Percentiles rank a stretch among this genome's conserved stretches.
phyloP scores from a whole-genome alignment of 2,329 filamentous ascomycete genomes.

The Pestalotiopsis fici region DNA sequence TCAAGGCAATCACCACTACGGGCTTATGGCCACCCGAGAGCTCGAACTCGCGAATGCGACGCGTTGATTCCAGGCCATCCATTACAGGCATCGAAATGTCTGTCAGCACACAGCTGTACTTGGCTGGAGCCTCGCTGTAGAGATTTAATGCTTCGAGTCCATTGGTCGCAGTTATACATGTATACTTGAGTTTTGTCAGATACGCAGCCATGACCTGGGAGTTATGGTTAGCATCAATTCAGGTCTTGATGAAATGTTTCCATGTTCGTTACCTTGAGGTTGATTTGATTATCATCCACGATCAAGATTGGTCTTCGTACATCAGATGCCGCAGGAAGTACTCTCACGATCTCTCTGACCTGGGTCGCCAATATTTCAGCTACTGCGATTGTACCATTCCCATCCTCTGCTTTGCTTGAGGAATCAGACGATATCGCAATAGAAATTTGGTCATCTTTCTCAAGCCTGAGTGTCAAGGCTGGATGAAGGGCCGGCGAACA shows the following conservation, averaged over 20 bases:
- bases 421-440: background rate
- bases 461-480: background rate
- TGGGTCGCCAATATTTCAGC: background rate
- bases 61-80: conserved; percentile 41
- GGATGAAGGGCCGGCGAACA: background rate
- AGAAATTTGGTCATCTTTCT: background rate
- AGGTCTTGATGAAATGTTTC: too few relatives aligned
- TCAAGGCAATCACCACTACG: conserved; percentile 44
- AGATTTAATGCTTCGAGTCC: conserved; percentile 37
- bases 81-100: conserved; percentile 46
- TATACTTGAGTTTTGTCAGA: conserved; percentile 30
- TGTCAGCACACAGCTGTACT: conserved; percentile 16
- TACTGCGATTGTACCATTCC: background rate
- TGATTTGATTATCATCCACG: conserved; percentile 43
- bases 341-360: background rate
- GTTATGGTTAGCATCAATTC: background rate
- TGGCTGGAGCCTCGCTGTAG: conserved; percentile 25
- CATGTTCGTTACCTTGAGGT: conserved; percentile 21
- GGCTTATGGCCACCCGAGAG: conserved; percentile 34
- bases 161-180: conserved; percentile 32
- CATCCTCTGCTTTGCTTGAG: background rate
- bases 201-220: conserved; percentile 28
- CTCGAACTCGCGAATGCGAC: conserved; percentile 41
- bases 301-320: conserved; percentile 23
- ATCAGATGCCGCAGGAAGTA: background rate